Evolutionary conservation across 352 stramenopile genomes (phyloP).

Genomic region (Phytophthora cactorum): DNA sequence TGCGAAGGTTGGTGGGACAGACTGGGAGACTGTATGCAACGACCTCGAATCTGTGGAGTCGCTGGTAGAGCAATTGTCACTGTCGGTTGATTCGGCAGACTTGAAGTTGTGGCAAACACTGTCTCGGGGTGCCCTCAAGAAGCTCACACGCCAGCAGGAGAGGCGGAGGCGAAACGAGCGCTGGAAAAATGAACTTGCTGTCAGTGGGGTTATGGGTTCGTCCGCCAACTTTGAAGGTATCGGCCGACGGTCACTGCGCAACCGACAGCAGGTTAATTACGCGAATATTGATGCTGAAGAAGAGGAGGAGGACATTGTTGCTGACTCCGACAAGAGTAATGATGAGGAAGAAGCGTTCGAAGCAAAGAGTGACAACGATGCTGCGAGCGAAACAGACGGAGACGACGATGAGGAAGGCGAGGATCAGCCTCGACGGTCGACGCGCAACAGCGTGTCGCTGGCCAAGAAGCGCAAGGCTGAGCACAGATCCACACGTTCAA

Average conservation of each 20-base stretch:
- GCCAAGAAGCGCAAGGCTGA: constrained; percentile 30
- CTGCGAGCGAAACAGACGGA: constrained; percentile 33
- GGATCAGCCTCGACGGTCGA: constrained; percentile 11
- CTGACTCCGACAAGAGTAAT: constrained; percentile 31
- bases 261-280: constrained; percentile 59
- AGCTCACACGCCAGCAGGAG: constrained; percentile 55
- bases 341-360: constrained; percentile 37
- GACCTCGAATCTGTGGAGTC: constrained; percentile 57
- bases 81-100: constrained; percentile 54
- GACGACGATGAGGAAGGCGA: constrained; percentile 30
- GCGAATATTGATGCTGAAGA: constrained; percentile 41
- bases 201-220: constrained; percentile 32
- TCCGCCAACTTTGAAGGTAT: constrained; percentile 33
- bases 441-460: constrained; percentile 5
- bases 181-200: constrained; percentile 50
- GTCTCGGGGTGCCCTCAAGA: constrained; percentile 49
- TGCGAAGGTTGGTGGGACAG: constrained; percentile 33
- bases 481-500: constrained; percentile 12
- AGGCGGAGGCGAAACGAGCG: constrained; percentile 47
- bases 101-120: constrained; percentile 64
- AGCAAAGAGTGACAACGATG: constrained; percentile 28
- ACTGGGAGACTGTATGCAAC: constrained; percentile 73
- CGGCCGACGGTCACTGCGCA: constrained; percentile 51
- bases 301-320: constrained; percentile 40
- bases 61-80: constrained; percentile 54